phyloP scores from a whole-genome alignment of 345 rosid species.

The Durio zibethinus region DNA sequence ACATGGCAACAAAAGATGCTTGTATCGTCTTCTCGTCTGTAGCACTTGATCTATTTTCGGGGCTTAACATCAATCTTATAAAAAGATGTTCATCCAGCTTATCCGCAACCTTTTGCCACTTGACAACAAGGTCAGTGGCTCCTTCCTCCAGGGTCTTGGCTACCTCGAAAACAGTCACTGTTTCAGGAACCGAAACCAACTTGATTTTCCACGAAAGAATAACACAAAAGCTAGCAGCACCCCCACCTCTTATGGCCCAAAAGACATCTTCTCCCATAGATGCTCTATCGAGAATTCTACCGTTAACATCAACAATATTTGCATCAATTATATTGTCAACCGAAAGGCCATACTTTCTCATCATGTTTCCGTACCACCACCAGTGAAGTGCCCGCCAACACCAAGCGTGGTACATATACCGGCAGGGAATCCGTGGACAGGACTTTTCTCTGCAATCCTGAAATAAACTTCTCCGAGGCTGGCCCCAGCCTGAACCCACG shows the following conservation, averaged over 20 bases:
- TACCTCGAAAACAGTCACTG: constrained; percentile 6
- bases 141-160: constrained; percentile 9
- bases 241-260: constrained; percentile 25
- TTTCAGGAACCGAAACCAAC: constrained; percentile 13
- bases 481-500: constrained; percentile 21
- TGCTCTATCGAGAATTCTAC: constrained; percentile 15
- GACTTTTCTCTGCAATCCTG: constrained; percentile 15
- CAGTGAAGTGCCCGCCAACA: constrained; percentile 18
- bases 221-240: constrained; percentile 22
- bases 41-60: neutral
- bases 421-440: constrained; percentile 14
- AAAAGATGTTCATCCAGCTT: constrained; percentile 5
- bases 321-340: constrained; percentile 18
- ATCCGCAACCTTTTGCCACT: constrained; percentile 17
- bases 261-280: constrained; percentile 25
- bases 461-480: constrained; percentile 21
- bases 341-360: constrained; percentile 23
- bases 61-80: neutral
- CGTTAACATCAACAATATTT: neutral
- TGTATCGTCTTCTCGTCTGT: neutral
- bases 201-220: constrained; percentile 25
- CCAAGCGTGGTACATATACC: constrained; percentile 12
- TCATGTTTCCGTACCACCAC: constrained; percentile 23
- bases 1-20: neutral
- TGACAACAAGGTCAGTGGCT: constrained; percentile 10